Percentiles rank a stretch among this genome's conserved stretches.
Evolutionary conservation across 2,329 filamentous ascomycete species (phyloP).

Genomic region (Penicillium sp.): DNA sequence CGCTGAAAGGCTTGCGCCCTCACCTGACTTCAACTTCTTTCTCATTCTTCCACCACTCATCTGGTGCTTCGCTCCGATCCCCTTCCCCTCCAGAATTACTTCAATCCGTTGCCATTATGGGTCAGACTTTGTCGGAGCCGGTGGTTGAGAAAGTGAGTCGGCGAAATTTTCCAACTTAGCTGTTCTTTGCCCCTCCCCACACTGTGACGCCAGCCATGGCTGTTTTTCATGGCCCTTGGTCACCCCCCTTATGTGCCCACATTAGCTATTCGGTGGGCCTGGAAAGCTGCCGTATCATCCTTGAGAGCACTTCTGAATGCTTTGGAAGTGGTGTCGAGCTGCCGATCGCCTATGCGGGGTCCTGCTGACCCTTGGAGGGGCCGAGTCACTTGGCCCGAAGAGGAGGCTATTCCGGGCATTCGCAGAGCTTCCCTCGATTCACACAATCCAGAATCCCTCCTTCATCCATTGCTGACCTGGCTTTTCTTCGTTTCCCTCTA

Average conservation of each 20-base stretch:
- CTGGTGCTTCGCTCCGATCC: conserved; percentile 17
- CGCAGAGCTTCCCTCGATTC: background rate
- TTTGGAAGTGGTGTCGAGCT: background rate
- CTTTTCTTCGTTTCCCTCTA: conserved; percentile 36
- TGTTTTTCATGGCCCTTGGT: conserved; percentile 7
- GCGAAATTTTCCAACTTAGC: conserved; percentile 12
- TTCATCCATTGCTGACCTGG: background rate
- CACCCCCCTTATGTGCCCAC: conserved; percentile 1
- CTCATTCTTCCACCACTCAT: conserved; percentile 16
- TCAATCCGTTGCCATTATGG: conserved; percentile 59
- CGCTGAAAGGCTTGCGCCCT: conserved; percentile 25
- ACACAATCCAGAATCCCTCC: background rate
- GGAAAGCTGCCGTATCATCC: background rate
- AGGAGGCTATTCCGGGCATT: conserved; percentile 4
- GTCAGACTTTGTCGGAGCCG: conserved; percentile 98
- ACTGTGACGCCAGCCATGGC: conserved; percentile 13
- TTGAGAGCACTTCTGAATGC: background rate
- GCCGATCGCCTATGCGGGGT: conserved; percentile 25
- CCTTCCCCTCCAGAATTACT: conserved; percentile 14
- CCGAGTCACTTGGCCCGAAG: conserved; percentile 4
- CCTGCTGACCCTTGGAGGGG: conserved; percentile 15
- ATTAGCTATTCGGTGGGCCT: conserved; percentile 4
- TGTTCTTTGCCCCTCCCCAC: conserved; percentile 24
- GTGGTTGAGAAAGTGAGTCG: conserved; percentile 91
- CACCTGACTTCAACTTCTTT: conserved; percentile 27